Conservation (phyloP, 1,284 basidiomycete genomes). For the Fomitopsis schrenkii region DNA sequence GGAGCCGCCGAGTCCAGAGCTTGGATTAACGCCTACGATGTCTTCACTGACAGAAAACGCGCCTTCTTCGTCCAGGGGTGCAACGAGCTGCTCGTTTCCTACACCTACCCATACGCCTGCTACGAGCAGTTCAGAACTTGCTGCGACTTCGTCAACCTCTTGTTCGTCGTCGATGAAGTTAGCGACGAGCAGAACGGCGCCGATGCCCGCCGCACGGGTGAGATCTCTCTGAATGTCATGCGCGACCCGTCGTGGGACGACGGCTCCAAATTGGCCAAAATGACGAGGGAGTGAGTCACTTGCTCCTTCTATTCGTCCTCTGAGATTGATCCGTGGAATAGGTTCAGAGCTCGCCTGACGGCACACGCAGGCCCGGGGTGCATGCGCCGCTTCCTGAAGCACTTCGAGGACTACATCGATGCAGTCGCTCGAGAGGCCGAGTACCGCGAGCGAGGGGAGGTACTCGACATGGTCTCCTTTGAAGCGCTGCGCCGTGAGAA, state of each 20-base stretch:
- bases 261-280: conserved; percentile 29
- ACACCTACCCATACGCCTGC: conserved; percentile 55
- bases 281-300: conserved; percentile 30
- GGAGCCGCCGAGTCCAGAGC: conserved; percentile 54
- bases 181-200: conserved; percentile 59
- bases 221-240: conserved; percentile 39
- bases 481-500: conserved; percentile 35
- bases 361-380: conserved; percentile 40
- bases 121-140: conserved; percentile 57
- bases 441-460: conserved; percentile 27
- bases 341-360: conserved; percentile 49
- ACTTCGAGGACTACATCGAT: conserved; percentile 32
- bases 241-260: conserved; percentile 31
- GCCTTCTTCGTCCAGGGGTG: conserved; percentile 57
- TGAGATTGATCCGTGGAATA: conserved; percentile 18
- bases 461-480: conserved; percentile 30
- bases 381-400: conserved; percentile 33
- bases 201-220: conserved; percentile 51
- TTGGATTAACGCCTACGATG: conserved; percentile 60
- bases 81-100: conserved; percentile 62
- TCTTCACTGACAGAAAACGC: conserved; percentile 57
- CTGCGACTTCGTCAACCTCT: conserved; percentile 64
- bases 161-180: conserved; percentile 68
- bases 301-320: background rate
- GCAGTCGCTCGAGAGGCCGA: conserved; percentile 33